phyloP scores from a whole-genome alignment of 1,284 basidiomycete genomes.

The Bondarzewia mesenterica region DNA sequence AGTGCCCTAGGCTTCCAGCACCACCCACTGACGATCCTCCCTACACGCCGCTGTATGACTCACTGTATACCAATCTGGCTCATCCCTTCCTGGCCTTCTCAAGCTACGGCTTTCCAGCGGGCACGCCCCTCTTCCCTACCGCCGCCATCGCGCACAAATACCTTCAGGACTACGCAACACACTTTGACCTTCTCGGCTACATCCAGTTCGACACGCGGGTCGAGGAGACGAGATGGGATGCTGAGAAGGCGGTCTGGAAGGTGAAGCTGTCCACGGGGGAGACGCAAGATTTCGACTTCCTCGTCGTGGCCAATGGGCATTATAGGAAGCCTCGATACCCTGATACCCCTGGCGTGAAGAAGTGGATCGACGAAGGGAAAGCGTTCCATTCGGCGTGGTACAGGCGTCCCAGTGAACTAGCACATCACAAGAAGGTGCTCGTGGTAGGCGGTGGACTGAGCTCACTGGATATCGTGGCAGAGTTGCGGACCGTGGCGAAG shows the following conservation, averaged over 20 bases:
- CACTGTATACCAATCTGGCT: slow-evolving; percentile 67
- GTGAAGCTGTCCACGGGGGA: slow-evolving; percentile 33
- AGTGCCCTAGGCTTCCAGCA: slow-evolving; percentile 52
- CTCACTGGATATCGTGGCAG: slow-evolving; percentile 54
- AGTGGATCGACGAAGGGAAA: slow-evolving; percentile 44
- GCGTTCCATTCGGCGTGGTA: slow-evolving; percentile 63
- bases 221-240: slow-evolving; percentile 32
- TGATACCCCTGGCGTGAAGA: slow-evolving; percentile 42
- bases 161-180: slow-evolving; percentile 47
- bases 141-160: slow-evolving; percentile 53
- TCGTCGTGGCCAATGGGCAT: slow-evolving; percentile 71
- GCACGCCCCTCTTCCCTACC: slow-evolving; percentile 57
- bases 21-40: slow-evolving; percentile 44
- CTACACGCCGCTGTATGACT: slow-evolving; percentile 64
- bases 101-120: slow-evolving; percentile 56
- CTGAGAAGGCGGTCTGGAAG: slow-evolving; percentile 32
- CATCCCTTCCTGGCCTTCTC: slow-evolving; percentile 67
- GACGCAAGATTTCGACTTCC: slow-evolving; percentile 40
- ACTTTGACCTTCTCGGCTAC: slow-evolving; percentile 46
- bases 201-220: slow-evolving; percentile 51
- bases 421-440: slow-evolving; percentile 37
- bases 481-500: slow-evolving; percentile 36
- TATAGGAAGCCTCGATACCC: slow-evolving; percentile 58
- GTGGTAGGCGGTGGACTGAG: slow-evolving; percentile 69
- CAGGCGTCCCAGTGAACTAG: slow-evolving; percentile 40